A percentile compares a stretch with the other conserved stretches of the same genome.
phyloP scores from a whole-genome alignment of 2,329 filamentous ascomycete genomes.

The Xylaria sp. region DNA sequence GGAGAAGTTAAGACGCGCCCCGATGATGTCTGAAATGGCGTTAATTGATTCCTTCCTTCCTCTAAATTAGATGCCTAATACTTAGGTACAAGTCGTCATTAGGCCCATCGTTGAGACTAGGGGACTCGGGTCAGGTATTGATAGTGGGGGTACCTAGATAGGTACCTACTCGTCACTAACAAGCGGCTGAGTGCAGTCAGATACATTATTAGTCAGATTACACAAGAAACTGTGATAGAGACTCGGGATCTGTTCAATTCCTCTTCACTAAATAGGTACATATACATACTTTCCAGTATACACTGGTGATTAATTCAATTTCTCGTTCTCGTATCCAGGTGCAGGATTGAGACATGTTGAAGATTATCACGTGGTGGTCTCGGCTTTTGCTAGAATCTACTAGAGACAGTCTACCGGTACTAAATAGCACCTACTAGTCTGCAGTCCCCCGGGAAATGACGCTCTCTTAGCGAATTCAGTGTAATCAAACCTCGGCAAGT shows the following conservation, averaged over 20 bases:
- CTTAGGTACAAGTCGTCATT: background rate
- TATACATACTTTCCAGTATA: background rate
- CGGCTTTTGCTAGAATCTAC: slow-evolving; percentile 2
- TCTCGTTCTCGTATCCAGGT: background rate
- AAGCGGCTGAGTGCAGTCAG: slow-evolving; percentile 2
- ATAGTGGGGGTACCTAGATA: too few species aligned
- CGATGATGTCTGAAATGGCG: background rate
- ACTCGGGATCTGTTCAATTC: background rate
- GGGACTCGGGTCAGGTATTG: background rate
- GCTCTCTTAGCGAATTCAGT: background rate
- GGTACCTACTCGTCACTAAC: background rate
- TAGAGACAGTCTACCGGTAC: background rate
- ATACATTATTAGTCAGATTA: background rate
- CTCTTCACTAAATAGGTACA: background rate
- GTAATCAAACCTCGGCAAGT: slow-evolving; percentile 32
- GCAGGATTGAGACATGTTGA: background rate
- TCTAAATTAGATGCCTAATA: background rate
- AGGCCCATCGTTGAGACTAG: background rate
- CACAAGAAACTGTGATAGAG: background rate
- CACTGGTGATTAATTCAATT: background rate
- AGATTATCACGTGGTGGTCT: slow-evolving; percentile 11
- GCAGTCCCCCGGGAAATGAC: background rate
- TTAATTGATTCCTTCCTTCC: slow-evolving; percentile 37
- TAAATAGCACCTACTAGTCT: too few species aligned
- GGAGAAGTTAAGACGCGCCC: slow-evolving; percentile 42